Percentiles rank a stretch among this genome's conserved stretches.
Evolutionary conservation across 306 rosid species (phyloP).

Genomic region (Gleditsia sinensis): DNA sequence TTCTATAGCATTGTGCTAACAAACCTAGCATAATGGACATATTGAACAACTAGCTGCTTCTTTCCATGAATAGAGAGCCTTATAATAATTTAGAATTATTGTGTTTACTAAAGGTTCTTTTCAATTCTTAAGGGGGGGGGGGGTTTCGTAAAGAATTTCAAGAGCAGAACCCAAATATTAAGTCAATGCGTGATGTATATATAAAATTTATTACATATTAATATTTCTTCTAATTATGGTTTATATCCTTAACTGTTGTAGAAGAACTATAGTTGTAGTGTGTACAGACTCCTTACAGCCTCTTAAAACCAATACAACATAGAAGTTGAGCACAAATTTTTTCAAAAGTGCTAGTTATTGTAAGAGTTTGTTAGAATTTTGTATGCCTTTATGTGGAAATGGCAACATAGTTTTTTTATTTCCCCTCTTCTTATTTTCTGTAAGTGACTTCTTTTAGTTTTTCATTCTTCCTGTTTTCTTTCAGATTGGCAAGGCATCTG

Average conservation of each 20-base stretch:
- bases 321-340: neutral
- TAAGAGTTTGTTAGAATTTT: neutral
- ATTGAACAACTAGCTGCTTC: neutral
- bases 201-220: neutral
- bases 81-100: neutral
- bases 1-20: neutral
- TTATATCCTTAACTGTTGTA: neutral
- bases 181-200: slow-evolving; percentile 60
- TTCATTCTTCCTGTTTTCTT: neutral
- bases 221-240: neutral
- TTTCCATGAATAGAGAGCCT: neutral
- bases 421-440: no score
- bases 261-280: neutral
- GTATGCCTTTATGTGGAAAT: neutral
- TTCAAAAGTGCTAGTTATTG: neutral
- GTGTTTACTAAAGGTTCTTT: slow-evolving; percentile 15
- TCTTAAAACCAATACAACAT: neutral
- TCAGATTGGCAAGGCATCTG: slow-evolving; percentile 67
- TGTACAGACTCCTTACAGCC: neutral
- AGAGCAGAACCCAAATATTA: slow-evolving; percentile 57
- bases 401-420: neutral
- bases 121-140: slow-evolving; percentile 48
- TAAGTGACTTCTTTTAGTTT: neutral
- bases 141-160: slow-evolving; percentile 63
- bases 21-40: neutral